Percentiles rank a stretch among this genome's conserved stretches.
Conservation (phyloP, 2,329 filamentous ascomycete genomes). For the Botrytis cinerea region DNA sequence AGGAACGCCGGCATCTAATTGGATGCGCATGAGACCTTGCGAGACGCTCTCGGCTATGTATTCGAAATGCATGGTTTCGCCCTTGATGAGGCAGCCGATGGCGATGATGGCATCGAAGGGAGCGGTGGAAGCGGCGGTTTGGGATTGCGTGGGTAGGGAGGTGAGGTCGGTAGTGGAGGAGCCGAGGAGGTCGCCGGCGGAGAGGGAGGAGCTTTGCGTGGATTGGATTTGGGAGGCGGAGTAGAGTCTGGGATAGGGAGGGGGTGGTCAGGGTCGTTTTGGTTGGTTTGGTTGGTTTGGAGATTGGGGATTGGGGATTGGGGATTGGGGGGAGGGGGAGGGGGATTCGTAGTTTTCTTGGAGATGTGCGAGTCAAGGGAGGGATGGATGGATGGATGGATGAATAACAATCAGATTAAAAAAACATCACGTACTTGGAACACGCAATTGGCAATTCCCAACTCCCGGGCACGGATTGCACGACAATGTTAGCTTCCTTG, state of each 20-base stretch:
- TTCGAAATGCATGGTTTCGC: conserved; percentile 99
- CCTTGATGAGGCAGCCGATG: conserved; percentile 95
- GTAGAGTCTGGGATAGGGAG: conserved; percentile 63
- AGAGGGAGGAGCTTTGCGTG: conserved; percentile 59
- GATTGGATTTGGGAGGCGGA: conserved; percentile 84
- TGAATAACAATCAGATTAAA: not conserved
- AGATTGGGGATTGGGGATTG: not conserved
- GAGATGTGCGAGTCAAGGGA: conserved; percentile 43
- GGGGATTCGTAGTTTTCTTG: not conserved
- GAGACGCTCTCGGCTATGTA: conserved; percentile 93
- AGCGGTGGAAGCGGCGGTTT: conserved; percentile 49
- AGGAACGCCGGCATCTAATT: conserved; percentile 84
- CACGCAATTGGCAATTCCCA: conserved; percentile 93
- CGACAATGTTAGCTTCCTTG: conserved; percentile 80
- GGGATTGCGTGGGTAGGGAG: conserved; percentile 46
- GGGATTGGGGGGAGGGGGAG: no score
- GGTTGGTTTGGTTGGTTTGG: not conserved
- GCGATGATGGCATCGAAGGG: conserved; percentile 94
- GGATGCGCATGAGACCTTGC: conserved; percentile 91
- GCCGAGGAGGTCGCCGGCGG: conserved; percentile 74
- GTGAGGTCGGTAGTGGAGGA: conserved; percentile 67
- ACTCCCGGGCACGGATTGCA: conserved; percentile 87
- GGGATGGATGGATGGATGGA: not conserved
- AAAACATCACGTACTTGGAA: conserved; percentile 44
- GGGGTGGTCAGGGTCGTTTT: not conserved